Base-by-base conservation (phyloP, 108 stramenopile genomes). In the Tribonema minus region DNA sequence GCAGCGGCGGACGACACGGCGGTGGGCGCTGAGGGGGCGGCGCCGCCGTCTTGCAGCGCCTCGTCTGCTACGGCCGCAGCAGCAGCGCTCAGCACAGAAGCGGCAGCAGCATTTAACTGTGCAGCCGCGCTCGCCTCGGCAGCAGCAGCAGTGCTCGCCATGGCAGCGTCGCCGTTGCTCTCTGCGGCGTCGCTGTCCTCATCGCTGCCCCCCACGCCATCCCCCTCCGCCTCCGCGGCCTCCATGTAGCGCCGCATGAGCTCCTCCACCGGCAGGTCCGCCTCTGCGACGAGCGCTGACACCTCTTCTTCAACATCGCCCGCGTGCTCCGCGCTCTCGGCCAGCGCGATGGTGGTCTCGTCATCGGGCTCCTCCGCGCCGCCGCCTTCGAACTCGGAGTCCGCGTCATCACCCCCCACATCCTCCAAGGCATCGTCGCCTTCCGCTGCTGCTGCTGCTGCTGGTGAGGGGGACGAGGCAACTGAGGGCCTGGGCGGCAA, bases 361-460 rank as follows among this genome's bases (percentile, higher is more conserved):
- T 46, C 78, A 26, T 80, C 9, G 3, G 5, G 12, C 3, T 80
- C 78, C 37, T 78, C 73, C 26, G 26, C 73, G 26, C 27, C 25
- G 2, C 2, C 63, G 3, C 59, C 2, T 0, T 71, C 3, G 37
- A 33, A 68, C 76, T 80, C 81, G 20, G 28, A 35, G 12, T 70
- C 76, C 38, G 9, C 73, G 70, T 3, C 64, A 7, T 62, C 61
- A 3, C 5, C 5, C 61, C 5, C 9, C 27, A 5, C 61, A 12
- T 28, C 61, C 27, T 30, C 61, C 61, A 54, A n/a, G n/a, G n/a
- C n/a, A n/a, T n/a, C n/a, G n/a, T n/a, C n/a, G n/a, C n/a, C n/a
- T n/a, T n/a, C 59, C 3, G 82, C 33, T 71, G 71, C 54, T 70
- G n/a, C 89, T 91, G 72, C 90, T 90, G 28, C 46, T 54, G 46